A percentile compares a stretch with the other conserved stretches of the same genome.
Conservation (phyloP, 257 asterid genomes). For the Capsicum chinense region DNA sequence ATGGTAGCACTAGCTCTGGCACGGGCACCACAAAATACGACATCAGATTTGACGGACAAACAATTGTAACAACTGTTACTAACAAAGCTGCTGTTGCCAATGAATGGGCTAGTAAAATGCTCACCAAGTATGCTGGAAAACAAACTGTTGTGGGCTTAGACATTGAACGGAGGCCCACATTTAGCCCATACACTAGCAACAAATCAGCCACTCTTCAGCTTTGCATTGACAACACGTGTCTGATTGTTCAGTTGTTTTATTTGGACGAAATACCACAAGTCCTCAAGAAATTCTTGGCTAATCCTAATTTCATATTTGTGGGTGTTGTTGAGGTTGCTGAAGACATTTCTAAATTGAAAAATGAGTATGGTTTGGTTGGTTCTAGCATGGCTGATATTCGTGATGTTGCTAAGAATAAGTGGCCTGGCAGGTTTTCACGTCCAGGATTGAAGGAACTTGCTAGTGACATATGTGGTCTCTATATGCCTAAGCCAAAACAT, state of each 20-base stretch:
- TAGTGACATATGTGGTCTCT: constrained; percentile 43
- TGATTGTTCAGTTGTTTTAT: constrained; percentile 69
- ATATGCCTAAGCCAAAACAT: constrained; percentile 60
- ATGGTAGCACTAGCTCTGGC: not conserved
- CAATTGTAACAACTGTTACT: constrained; percentile 67
- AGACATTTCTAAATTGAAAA: constrained; percentile 52
- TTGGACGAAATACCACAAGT: constrained; percentile 55
- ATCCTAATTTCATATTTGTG: constrained; percentile 59
- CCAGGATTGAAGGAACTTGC: constrained; percentile 82
- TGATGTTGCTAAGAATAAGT: constrained; percentile 45
- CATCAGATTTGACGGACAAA: constrained; percentile 49
- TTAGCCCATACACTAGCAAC: constrained; percentile 44
- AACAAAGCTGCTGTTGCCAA: constrained; percentile 43
- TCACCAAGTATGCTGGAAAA: constrained; percentile 34
- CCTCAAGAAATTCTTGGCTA: constrained; percentile 43
- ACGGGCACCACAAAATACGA: constrained; percentile 41
- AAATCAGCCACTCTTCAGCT: constrained; percentile 74
- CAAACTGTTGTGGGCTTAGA: constrained; percentile 62
- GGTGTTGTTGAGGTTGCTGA: constrained; percentile 65
- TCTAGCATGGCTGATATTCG: constrained; percentile 37
- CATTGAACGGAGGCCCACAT: constrained; percentile 67
- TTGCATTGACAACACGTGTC: constrained; percentile 53
- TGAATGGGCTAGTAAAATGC: constrained; percentile 53
- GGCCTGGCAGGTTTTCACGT: constrained; percentile 55
- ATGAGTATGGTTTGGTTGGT: constrained; percentile 64